Conservation (phyloP, 805 yeast genomes). For the Saturnispora gosingensis region DNA sequence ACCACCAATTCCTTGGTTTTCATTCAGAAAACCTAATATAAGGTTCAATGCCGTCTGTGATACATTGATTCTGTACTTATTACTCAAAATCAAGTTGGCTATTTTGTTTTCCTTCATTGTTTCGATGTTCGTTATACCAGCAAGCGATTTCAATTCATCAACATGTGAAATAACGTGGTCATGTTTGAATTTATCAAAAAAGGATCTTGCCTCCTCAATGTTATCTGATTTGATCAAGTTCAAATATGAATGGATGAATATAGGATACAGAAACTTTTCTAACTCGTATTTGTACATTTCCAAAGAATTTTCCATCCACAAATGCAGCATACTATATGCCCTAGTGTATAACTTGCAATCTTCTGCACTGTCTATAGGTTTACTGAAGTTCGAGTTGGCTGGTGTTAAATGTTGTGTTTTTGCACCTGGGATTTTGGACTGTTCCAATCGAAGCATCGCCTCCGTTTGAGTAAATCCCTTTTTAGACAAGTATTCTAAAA, state of each 20-base stretch:
- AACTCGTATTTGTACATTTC: conserved; percentile 89
- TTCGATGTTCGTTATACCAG: conserved; percentile 67
- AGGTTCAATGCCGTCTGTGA: conserved; percentile 81
- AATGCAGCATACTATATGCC: conserved; percentile 70
- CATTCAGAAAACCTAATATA: conserved; percentile 78
- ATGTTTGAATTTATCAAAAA: conserved; percentile 62
- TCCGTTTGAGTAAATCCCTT: conserved; percentile 94
- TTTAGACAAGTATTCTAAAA: conserved; percentile 82
- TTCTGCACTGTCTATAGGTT: conserved; percentile 32
- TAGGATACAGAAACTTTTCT: conserved; percentile 74
- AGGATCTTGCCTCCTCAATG: conserved; percentile 54
- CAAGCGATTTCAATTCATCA: conserved; percentile 60
- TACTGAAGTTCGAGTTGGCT: conserved; percentile 28
- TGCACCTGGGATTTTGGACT: conserved; percentile 48
- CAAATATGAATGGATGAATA: conserved; percentile 83
- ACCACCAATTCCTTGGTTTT: conserved; percentile 88
- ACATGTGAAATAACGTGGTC: conserved; percentile 75
- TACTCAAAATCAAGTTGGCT: conserved; percentile 63
- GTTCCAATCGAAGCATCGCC: conserved; percentile 84
- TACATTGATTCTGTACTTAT: conserved; percentile 66
- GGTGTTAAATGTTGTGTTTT: conserved; percentile 43
- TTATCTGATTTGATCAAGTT: conserved; percentile 63
- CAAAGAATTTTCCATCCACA: conserved; percentile 86
- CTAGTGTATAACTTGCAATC: conserved; percentile 66
- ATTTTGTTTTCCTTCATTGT: conserved; percentile 77